Conservation (phyloP, 768 basidiomycete species). For the Russula olivacea region DNA sequence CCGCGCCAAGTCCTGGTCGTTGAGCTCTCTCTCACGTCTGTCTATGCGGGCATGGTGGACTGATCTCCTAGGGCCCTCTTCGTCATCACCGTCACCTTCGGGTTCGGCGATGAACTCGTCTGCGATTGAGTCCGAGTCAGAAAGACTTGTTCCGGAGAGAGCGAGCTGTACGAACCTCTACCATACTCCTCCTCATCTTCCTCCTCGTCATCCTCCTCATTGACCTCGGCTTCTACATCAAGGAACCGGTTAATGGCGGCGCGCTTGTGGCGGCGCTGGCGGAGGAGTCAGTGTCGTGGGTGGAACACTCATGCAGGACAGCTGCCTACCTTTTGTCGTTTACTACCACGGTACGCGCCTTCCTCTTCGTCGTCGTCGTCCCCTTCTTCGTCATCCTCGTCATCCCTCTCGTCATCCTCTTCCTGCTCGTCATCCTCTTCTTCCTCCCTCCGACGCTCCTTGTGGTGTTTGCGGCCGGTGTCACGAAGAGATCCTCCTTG, state of each 20-base stretch:
- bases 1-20: constrained; percentile 74
- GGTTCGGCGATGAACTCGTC: constrained; percentile 65
- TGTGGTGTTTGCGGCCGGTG: constrained; percentile 34
- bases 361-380: constrained; percentile 36
- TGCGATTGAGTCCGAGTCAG: constrained; percentile 28
- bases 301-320: neutral
- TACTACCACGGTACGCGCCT: constrained; percentile 44
- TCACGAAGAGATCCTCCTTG: constrained; percentile 32
- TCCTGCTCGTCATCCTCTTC: constrained; percentile 41
- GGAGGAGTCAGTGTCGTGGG: constrained; percentile 13
- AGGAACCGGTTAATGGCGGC: constrained; percentile 73
- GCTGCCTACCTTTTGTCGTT: constrained; percentile 53
- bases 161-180: constrained; percentile 31
- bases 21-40: constrained; percentile 62
- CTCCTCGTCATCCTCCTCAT: constrained; percentile 94
- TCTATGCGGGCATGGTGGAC: constrained; percentile 65
- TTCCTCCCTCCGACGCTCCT: constrained; percentile 34
- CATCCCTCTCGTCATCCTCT: constrained; percentile 35
- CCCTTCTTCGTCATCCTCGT: constrained; percentile 37
- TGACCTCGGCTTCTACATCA: constrained; percentile 94
- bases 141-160: constrained; percentile 1
- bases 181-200: constrained; percentile 79
- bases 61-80: constrained; percentile 43
- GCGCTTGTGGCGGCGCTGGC: constrained; percentile 61
- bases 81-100: constrained; percentile 62